Evolutionary conservation across 352 stramenopile species (phyloP).

Genomic region (Globisporangium uncinulatum): DNA sequence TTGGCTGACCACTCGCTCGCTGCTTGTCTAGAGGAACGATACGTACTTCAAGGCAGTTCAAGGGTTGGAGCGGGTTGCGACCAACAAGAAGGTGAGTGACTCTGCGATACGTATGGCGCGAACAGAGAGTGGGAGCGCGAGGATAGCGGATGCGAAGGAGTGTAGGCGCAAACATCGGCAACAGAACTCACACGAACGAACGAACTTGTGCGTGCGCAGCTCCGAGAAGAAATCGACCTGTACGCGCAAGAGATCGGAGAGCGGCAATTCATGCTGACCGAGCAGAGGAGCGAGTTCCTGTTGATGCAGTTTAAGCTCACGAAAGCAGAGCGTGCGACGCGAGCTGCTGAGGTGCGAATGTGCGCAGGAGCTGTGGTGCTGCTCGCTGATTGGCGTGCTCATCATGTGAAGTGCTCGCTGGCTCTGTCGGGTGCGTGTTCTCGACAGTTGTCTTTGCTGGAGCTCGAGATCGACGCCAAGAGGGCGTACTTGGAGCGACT

Average conservation of each 20-base stretch:
- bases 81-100: constrained; percentile 40
- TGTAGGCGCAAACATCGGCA: too few species aligned
- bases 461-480: constrained; percentile 67
- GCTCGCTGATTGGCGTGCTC: neutral
- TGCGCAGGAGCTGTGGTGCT: neutral
- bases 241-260: constrained; percentile 59
- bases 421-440: neutral
- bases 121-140: too few species aligned
- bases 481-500: constrained; percentile 62
- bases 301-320: constrained; percentile 43
- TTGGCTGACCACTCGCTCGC: neutral
- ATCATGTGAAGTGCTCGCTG: neutral
- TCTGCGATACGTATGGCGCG: too few species aligned
- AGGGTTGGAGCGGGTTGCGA: constrained; percentile 57
- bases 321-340: constrained; percentile 34
- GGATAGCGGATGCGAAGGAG: too few species aligned
- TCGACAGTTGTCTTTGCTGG: constrained; percentile 47
- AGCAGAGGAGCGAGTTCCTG: constrained; percentile 38
- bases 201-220: constrained; percentile 11
- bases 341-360: constrained; percentile 45
- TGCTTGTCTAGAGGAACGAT: constrained; percentile 41
- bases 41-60: constrained; percentile 45
- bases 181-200: neutral
- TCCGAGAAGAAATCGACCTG: constrained; percentile 49
- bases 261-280: constrained; percentile 20